Base-by-base conservation (phyloP, 257 asterid species). In the Solanum corneliomulleri region DNA sequence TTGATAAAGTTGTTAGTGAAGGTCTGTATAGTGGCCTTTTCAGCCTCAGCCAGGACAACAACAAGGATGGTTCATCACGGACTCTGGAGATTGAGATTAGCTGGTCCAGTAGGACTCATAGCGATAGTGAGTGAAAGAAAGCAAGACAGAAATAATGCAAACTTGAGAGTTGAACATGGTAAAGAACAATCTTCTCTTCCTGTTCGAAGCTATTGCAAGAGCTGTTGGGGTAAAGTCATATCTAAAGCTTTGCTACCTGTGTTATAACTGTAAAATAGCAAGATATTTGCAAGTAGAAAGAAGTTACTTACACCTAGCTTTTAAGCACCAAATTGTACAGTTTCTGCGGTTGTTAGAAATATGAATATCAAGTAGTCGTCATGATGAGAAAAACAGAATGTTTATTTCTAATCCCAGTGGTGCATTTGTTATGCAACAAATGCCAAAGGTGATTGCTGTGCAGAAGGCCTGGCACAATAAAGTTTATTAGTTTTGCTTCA, bases 1-100 rank as follows among this genome's bases (percentile, higher is more conserved):
- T 94, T 8, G 98, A 94, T 92, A 94, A 94, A 89, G 93, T 94
- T 39, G 94, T 94, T 87, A 94, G 85, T 85, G 98, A 95, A 92
- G 98, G 98, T 87, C 88, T 88, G 81, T 88, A 91, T 88, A 94
- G 94, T 44, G 98, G 94, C 33, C 85, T 91, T 82, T 93, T 95
- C 90, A 89, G 86, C 93, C 93, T 95, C 69, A 89, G 92, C 88
- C 92, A 90, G 45, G 91, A 91, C 86, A 89, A 89, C 89, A 91
- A 84, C 76, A 94, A 91, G 88, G 95, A 94, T 35, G 91, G 92
- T 81, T 78, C 95, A 44, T 86, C 94, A 4, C 88, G 98, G 52
- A 93, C 95, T 2, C 90, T 95, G 58, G 98, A 94, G 90, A 86
- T 94, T 33, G 97, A 93, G 92, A 92, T 95, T 89, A 90, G 91